phyloP scores from a whole-genome alignment of 805 yeast species.

The Barnettozyma siamensis region DNA sequence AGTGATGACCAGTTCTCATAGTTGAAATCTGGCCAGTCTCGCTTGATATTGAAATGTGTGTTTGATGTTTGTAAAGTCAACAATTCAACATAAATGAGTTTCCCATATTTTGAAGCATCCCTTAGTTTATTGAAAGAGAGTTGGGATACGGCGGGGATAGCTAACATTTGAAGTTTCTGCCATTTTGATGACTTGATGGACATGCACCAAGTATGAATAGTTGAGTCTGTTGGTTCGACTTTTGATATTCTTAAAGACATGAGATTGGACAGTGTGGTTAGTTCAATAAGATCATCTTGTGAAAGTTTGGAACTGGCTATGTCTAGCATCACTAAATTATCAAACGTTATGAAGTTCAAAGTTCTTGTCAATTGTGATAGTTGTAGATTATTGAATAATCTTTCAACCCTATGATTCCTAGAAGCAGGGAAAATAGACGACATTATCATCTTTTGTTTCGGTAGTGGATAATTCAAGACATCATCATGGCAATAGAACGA shows the following conservation, averaged over 20 bases:
- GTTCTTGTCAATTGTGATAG: conserved; percentile 11
- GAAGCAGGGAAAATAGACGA: conserved; percentile 20
- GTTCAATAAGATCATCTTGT: conserved; percentile 14
- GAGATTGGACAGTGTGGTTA: conserved; percentile 18
- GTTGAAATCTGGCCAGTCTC: conserved; percentile 18
- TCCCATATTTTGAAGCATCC: conserved; percentile 8
- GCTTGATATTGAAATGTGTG: conserved; percentile 6
- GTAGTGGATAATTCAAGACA: conserved; percentile 7
- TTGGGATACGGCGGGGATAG: conserved; percentile 16
- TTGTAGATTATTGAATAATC: conserved; percentile 25
- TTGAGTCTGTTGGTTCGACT: conserved; percentile 13
- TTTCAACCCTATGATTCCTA: conserved; percentile 30
- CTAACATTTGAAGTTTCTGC: conserved; percentile 19
- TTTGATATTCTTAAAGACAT: conserved; percentile 15
- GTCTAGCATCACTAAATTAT: conserved; percentile 16
- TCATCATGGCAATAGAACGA: conserved; percentile 16
- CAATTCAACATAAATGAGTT: conserved; percentile 18
- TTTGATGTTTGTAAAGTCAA: conserved; percentile 2
- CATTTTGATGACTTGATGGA: conserved; percentile 20
- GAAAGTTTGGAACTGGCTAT: conserved; percentile 11
- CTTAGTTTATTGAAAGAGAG: conserved; percentile 17
- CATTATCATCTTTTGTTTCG: conserved; percentile 10
- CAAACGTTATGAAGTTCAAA: conserved; percentile 12
- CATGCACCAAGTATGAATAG: conserved; percentile 19
- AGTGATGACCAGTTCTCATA: conserved; percentile 14